phyloP scores from a whole-genome alignment of 208 protist genomes.

The Trypanosoma melophagium region DNA sequence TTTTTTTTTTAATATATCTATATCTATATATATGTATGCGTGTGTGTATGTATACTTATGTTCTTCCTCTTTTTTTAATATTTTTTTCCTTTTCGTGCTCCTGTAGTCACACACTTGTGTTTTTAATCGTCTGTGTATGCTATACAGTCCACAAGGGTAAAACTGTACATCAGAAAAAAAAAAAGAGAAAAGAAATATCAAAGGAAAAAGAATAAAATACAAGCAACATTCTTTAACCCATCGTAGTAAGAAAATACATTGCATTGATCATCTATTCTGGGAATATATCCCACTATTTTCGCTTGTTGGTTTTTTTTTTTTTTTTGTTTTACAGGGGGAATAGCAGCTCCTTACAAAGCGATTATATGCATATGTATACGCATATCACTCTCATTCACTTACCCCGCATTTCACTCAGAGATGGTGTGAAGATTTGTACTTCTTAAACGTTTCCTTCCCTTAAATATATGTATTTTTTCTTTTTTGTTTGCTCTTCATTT shows the following conservation, averaged over 20 bases:
- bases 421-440: neutral
- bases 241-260: too few species aligned
- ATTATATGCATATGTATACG: neutral
- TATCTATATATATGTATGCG: too few species aligned
- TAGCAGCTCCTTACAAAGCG: neutral
- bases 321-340: too few species aligned
- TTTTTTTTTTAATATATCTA: too few species aligned
- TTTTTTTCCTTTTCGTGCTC: neutral
- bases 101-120: neutral
- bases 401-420: neutral
- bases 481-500: conserved; percentile 1
- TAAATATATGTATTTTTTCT: neutral
- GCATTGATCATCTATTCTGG: too few species aligned
- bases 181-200: neutral
- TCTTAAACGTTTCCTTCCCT: neutral
- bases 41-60: neutral
- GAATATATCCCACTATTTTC: too few species aligned
- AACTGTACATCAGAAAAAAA: neutral
- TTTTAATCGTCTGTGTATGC: neutral
- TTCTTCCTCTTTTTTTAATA: neutral
- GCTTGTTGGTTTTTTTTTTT: too few species aligned
- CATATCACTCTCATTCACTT: too few species aligned
- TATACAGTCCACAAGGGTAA: too few species aligned
- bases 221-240: too few species aligned
- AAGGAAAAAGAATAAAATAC: too few species aligned